Conservation (phyloP, 73 alveolate species). For the Uronychia setigera region DNA sequence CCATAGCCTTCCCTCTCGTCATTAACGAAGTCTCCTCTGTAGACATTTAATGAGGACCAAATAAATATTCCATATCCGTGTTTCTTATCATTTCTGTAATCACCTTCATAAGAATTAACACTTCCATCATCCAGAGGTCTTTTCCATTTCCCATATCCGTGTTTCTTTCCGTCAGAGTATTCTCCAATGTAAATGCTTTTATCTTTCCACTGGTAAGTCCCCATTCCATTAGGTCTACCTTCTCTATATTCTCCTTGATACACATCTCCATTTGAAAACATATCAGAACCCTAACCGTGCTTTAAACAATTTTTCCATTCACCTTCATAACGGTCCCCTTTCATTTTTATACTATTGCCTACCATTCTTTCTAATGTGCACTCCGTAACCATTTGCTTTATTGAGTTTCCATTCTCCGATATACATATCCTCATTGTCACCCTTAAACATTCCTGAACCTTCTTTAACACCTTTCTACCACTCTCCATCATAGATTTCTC, state of each 20-base stretch:
- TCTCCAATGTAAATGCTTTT: slow-evolving; percentile 27
- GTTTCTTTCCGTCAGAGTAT: slow-evolving; percentile 44
- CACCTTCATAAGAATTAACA: neutral
- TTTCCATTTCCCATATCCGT: slow-evolving; percentile 49
- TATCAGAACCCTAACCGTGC: slow-evolving; percentile 37
- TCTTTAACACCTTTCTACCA: slow-evolving; percentile 51
- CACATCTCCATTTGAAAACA: slow-evolving; percentile 59
- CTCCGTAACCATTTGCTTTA: slow-evolving; percentile 39
- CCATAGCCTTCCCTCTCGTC: slow-evolving; percentile 86
- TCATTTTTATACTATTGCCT: neutral
- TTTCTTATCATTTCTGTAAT: neutral
- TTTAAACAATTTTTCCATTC: slow-evolving; percentile 37
- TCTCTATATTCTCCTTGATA: slow-evolving; percentile 52
- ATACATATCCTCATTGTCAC: slow-evolving; percentile 23
- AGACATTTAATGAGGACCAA: neutral
- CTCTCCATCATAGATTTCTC: slow-evolving; percentile 56
- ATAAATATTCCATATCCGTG: slow-evolving; percentile 45
- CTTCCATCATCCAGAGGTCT: neutral
- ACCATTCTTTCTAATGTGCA: slow-evolving; percentile 24
- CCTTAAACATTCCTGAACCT: slow-evolving; percentile 31
- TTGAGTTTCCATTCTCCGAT: slow-evolving; percentile 53
- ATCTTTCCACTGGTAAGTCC: slow-evolving; percentile 49
- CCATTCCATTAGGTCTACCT: slow-evolving; percentile 60
- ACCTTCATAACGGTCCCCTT: slow-evolving; percentile 38
- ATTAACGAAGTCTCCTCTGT: slow-evolving; percentile 56